Base-by-base conservation (phyloP, 2,329 filamentous ascomycete species). In the Dryadomyces quercivorus region DNA sequence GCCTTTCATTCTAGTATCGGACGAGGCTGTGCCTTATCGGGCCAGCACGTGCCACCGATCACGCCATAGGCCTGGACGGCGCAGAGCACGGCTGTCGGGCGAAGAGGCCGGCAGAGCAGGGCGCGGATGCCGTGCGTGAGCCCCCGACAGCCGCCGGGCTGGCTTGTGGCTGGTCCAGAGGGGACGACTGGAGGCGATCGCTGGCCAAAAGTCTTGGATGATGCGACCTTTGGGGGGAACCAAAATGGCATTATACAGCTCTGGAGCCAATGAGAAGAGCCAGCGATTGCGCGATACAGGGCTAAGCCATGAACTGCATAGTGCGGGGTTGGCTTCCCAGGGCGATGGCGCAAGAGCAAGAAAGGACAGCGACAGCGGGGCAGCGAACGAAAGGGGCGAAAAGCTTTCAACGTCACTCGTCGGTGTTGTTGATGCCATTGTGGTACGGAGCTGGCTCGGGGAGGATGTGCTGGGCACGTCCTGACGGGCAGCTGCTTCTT, bases 211-310 rank as follows among this genome's bases (percentile, higher is more conserved):
- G 36, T 40, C 4, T 40, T 15, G 36, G 10, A 3, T 7, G 36
- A 31, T 31, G 26, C 26, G 26, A 31, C 26, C 26, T 5, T 31
- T 31, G 4, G 26, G 26, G 26, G 26, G 26, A 31, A 44, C 21
- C 46, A 38, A 58, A 55, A 60, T 60, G 57, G 56, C 58, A 59
- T 59, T 56, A 59, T 60, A 50, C 49, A 3, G 15, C 13, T 7
- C 13, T 8, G 20, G 45, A 22, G 52, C 59, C 58, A 60, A 60
- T 60, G 46, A 49, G 5, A 7, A n/a, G 5, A 7, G n/a, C 9
- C 10, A 15, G 16, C 22, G 56, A 60, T 60, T 59, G 59, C 59
- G 59, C 59, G 58, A 60, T 60, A 50, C n/a, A 0, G 44, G 34
- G n/a, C 59, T 59, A 60, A 40, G 9, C 56, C 50, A 2, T 5